Evolutionary conservation across 805 yeast genomes (phyloP), one percentile per base, ranked within the genome.

Genomic region (Diddensiella santjacobensis): DNA sequence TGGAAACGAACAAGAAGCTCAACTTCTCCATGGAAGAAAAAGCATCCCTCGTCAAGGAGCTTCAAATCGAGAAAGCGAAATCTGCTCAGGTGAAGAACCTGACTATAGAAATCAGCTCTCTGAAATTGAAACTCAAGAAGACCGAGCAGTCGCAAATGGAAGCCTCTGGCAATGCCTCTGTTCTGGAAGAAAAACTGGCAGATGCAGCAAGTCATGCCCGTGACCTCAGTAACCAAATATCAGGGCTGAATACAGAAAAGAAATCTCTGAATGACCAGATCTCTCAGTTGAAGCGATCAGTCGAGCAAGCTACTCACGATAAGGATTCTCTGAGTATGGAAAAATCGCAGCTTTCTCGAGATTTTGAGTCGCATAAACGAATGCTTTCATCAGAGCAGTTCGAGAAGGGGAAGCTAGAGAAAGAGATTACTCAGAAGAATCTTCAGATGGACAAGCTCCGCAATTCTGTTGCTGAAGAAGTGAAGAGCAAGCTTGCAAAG

Each of bases 401-500:
- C 17, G 53, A 50, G 33, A 42, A 50, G 26, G 35, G 45, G 23
- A 54, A 58, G 44, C 51, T 61, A 15, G 22, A 40, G 3, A 39
- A 50, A 13, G 60, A 59, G 2, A 40, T 58, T n/a, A 40, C 40
- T 13, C 47, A 44, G 42, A 50, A 57, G 46, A 42, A 42, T 20
- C 33, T 39, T 22, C 61, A 59, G 46, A 45, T 58, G 49, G 52
- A 52, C 4, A 51, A 57, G 33, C 44, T 59, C 17, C 53, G 56
- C 3, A 33, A 45, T 3, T 54, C 58, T 17, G 48, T 52, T 19
- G 47, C 47, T 15, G 42, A 45, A 3, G 56, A 56, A 33, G 49
- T 51, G 30, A 23, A 50, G 26, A 38, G 49, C 4, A 45, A 51
- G 29, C 77, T 72, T 48, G 64, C 70, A 30, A 66, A 66, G 29